These are phyloP conservation scores for Daphne laureola DNA, from an alignment of 441 rosid species.

Conservation along the genomic window DNA sequence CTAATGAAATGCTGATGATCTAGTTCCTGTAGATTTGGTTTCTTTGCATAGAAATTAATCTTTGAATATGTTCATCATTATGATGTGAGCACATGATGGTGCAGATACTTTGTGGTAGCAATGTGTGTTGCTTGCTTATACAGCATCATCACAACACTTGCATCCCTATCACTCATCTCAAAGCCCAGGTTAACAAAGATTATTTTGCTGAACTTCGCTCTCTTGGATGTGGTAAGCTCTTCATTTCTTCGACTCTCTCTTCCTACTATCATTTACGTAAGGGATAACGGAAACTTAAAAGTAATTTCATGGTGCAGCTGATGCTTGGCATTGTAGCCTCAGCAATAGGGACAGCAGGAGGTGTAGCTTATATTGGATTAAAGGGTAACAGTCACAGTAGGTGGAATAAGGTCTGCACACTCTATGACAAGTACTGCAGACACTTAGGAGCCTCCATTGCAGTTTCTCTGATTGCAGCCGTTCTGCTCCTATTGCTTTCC, in stretches of 20 bases:
- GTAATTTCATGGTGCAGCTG: conserved; percentile 31
- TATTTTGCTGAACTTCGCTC: conserved; percentile 34
- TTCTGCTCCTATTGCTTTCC: conserved; percentile 50
- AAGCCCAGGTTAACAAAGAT: conserved; percentile 30
- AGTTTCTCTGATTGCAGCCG: conserved; percentile 40
- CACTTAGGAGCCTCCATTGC: conserved; percentile 41
- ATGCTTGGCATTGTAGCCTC: conserved; percentile 65
- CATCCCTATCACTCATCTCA: conserved; percentile 34
- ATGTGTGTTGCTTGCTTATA: conserved; percentile 55
- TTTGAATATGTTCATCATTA: not conserved
- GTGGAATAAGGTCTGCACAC: conserved; percentile 58
- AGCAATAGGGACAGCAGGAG: conserved; percentile 69
- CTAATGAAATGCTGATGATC: too few relatives aligned
- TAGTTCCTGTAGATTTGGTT: too few relatives aligned
- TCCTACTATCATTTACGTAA: not conserved
- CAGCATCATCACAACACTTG: conserved; percentile 47
- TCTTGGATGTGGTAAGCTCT: conserved; percentile 49
- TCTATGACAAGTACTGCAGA: conserved; percentile 55
- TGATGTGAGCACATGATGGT: not conserved
- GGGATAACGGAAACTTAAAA: not conserved
- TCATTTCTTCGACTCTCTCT: not conserved
- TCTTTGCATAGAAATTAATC: conserved; percentile 5
- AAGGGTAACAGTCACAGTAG: conserved; percentile 49
- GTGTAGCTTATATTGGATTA: conserved; percentile 55
- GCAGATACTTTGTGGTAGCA: conserved; percentile 70